Conservation (phyloP, 2,329 filamentous ascomycete genomes). For the Immersiporthe knoxdaviesiana region DNA sequence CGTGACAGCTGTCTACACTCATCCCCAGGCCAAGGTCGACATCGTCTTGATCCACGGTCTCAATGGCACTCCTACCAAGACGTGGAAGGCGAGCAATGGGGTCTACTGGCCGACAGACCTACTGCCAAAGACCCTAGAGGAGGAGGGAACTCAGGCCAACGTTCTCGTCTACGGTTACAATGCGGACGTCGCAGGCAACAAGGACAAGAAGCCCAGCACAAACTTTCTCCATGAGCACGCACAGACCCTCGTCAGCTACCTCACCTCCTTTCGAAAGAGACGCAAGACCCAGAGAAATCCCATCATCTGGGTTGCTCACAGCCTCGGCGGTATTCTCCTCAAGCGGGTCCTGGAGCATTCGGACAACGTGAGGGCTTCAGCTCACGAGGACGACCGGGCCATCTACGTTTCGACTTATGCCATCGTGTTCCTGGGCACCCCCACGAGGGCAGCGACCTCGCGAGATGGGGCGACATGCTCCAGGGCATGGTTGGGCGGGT, state of each 20-base stretch:
- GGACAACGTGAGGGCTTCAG: slow-evolving; percentile 60
- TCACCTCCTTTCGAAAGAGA: slow-evolving; percentile 65
- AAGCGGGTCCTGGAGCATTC: slow-evolving; percentile 73
- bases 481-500: slow-evolving; percentile 70
- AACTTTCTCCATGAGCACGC: slow-evolving; percentile 73
- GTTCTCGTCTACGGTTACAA: slow-evolving; percentile 77
- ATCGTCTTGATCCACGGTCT: slow-evolving; percentile 74
- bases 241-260: slow-evolving; percentile 65
- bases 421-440: slow-evolving; percentile 79
- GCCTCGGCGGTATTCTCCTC: slow-evolving; percentile 71
- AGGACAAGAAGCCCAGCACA: slow-evolving; percentile 60
- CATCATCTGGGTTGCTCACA: slow-evolving; percentile 78
- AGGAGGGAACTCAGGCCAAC: slow-evolving; percentile 56
- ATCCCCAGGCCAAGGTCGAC: slow-evolving; percentile 62
- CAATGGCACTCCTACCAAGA: slow-evolving; percentile 67
- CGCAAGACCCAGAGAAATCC: slow-evolving; percentile 62
- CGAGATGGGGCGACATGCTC: slow-evolving; percentile 68
- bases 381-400: slow-evolving; percentile 67
- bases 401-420: slow-evolving; percentile 77
- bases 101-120: slow-evolving; percentile 73
- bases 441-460: slow-evolving; percentile 70
- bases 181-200: slow-evolving; percentile 62
- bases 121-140: slow-evolving; percentile 61
- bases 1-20: slow-evolving; percentile 61
- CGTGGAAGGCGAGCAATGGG: slow-evolving; percentile 61